A percentile compares a stretch with the other conserved stretches of the same genome.
Conservation (phyloP, 2,329 filamentous ascomycete species). For the Reticulascus tulasneorum region DNA sequence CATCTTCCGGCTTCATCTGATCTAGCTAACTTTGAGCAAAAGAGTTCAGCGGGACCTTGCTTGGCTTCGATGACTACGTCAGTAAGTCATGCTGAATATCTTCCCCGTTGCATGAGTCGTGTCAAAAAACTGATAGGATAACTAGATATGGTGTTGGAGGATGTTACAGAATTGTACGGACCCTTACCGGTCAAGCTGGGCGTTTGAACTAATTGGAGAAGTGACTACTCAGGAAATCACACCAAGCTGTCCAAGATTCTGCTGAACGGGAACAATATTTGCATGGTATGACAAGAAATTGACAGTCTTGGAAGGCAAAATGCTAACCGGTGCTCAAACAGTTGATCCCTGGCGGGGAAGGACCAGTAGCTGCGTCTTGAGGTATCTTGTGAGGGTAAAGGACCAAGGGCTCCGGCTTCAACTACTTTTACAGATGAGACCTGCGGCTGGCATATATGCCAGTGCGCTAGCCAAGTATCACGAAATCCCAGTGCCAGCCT, state of each 20-base stretch:
- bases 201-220: conserved; percentile 30
- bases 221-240: conserved; percentile 85
- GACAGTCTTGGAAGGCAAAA: too few species aligned
- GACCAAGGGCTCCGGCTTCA: too few species aligned
- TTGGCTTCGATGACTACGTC: conserved; percentile 99
- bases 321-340: conserved; percentile 31
- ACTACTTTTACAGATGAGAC: too few species aligned
- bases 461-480: too few species aligned
- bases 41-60: conserved; percentile 94
- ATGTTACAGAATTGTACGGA: conserved; percentile 95
- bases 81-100: too few species aligned
- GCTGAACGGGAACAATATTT: conserved; percentile 96
- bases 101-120: too few species aligned
- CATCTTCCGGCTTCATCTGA: not conserved
- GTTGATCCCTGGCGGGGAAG: conserved; percentile 77
- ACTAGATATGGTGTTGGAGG: conserved; percentile 96
- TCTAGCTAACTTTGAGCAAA: conserved; percentile 12
- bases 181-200: too few species aligned
- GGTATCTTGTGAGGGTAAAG: too few species aligned
- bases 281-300: conserved; percentile 69
- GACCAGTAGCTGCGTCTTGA: conserved; percentile 46
- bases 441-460: too few species aligned
- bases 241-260: conserved; percentile 91
- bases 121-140: conserved; percentile 19
- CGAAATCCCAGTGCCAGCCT: too few species aligned